Evolutionary conservation across 106 monocot genomes (phyloP), one percentile per base, ranked within the genome.

Genomic region (Dendrobium huoshanense): DNA sequence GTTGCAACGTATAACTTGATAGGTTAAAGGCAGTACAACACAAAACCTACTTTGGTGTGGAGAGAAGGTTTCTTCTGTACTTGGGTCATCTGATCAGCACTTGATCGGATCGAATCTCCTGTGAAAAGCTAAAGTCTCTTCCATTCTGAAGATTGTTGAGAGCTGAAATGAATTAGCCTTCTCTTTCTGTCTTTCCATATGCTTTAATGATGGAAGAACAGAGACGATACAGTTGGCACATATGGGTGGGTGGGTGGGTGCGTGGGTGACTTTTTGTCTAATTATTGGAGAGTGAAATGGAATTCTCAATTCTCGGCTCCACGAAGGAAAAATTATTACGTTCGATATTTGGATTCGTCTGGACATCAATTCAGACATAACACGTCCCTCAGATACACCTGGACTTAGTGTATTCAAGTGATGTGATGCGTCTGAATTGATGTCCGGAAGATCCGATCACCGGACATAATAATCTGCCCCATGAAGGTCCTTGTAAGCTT

Each of bases 101-200:
- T 45, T 70, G 41, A 20, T 74, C 43, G 25, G 74, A 74, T 33
- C 42, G 20, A 74, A 74, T 74, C 74, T 70, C 19, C 10, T 54
- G 51, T 37, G 49, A 22, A 80, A 80, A 80, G 80, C 33, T 13
- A 80, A 72, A 80, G 43, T 74, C 72, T 72, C 33, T 2, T 72
- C 72, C 40, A 37, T 37, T 74, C 74, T 43, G 43, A 74, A 74
- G 70, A 70, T 70, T 37, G 22, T 65, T 24, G 64, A 65, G 64
- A 70, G 70, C 33, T 80, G 68, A 79, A 67, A 24, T 47, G 79
- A 67, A 68, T 22, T 27, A 67, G 4, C 45, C 42, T 47, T 13
- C 61, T 22, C 22, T 61, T 61, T 22, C 11, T 17, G 10, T 42
- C 11, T 33, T 64, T 40, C 41, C 41, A 58, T 65, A 58, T 65